Conservation (phyloP, 2,329 filamentous ascomycete species). For the Metarhizium guizhouense region DNA sequence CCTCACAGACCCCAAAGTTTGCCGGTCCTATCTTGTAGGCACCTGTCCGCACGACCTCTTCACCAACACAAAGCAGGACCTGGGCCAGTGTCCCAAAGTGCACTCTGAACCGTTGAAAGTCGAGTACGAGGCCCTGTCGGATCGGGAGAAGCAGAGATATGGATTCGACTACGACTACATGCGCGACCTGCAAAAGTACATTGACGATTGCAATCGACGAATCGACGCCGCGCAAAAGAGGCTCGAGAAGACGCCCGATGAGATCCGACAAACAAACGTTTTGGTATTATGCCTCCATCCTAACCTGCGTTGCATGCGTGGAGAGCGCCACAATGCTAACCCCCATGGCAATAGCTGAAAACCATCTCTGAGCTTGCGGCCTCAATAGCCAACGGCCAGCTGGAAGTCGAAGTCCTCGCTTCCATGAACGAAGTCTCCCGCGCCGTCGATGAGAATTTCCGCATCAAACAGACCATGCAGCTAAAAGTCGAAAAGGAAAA, state of each 20-base stretch:
- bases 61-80: constrained; percentile 97
- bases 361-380: constrained; percentile 71
- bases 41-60: constrained; percentile 98
- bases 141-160: constrained; percentile 64
- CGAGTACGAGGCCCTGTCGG: constrained; percentile 71
- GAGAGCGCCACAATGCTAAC: background rate
- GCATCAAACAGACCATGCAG: constrained; percentile 69
- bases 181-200: constrained; percentile 91
- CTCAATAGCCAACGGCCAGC: constrained; percentile 71
- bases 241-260: constrained; percentile 94
- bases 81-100: constrained; percentile 79
- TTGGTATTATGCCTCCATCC: constrained; percentile 43
- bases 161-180: constrained; percentile 97
- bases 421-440: constrained; percentile 72
- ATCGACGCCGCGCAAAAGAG: constrained; percentile 86
- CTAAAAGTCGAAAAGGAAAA: constrained; percentile 77
- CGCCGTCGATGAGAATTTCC: constrained; percentile 82
- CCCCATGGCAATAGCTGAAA: constrained; percentile 48
- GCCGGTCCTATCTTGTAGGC: constrained; percentile 85
- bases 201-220: constrained; percentile 89
- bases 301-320: background rate
- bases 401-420: constrained; percentile 79
- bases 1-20: constrained; percentile 87
- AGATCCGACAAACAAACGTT: constrained; percentile 90
- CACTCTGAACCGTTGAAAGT: constrained; percentile 83